phyloP scores from a whole-genome alignment of 225 moss, liverwort and hornwort genomes.

The Marchantia paleacea region DNA sequence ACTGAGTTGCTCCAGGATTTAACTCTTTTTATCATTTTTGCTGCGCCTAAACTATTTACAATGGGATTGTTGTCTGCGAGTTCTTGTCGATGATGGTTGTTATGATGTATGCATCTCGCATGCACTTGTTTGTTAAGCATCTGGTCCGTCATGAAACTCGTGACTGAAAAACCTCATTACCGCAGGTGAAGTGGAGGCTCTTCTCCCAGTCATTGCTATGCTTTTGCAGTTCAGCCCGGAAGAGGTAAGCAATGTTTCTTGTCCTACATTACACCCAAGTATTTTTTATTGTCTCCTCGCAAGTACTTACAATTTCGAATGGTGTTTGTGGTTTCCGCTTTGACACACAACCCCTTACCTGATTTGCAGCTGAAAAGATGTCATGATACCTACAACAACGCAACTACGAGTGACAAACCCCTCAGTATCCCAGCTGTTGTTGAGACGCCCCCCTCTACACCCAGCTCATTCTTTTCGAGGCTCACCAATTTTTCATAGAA shows the following conservation, averaged over 20 bases:
- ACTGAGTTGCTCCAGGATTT: background rate
- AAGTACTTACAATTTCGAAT: background rate
- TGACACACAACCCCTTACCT: background rate
- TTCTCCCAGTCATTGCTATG: conserved; percentile 89
- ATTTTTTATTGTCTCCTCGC: background rate
- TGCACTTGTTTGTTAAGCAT: background rate
- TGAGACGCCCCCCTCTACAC: conserved; percentile 46
- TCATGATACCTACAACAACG: conserved; percentile 76
- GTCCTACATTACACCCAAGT: background rate
- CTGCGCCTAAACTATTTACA: too few relatives aligned
- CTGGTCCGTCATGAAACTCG: background rate
- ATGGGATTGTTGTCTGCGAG: too few relatives aligned
- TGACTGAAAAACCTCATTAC: background rate
- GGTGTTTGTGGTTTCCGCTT: background rate
- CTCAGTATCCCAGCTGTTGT: conserved; percentile 60
- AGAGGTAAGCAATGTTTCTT: conserved; percentile 38
- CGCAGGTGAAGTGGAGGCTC: conserved; percentile 85
- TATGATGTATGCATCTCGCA: background rate
- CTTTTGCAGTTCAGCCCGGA: conserved; percentile 97
- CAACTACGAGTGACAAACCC: conserved; percentile 47
- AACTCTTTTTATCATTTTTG: background rate
- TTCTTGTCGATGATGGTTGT: background rate
- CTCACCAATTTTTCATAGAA: conserved; percentile 29
- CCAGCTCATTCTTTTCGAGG: conserved; percentile 71
- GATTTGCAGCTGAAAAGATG: conserved; percentile 63